Evolutionary conservation across 75 land plant genomes (phyloP), one percentile per base, ranked within the genome.

Genomic region (Pseudotsuga menziesii): DNA sequence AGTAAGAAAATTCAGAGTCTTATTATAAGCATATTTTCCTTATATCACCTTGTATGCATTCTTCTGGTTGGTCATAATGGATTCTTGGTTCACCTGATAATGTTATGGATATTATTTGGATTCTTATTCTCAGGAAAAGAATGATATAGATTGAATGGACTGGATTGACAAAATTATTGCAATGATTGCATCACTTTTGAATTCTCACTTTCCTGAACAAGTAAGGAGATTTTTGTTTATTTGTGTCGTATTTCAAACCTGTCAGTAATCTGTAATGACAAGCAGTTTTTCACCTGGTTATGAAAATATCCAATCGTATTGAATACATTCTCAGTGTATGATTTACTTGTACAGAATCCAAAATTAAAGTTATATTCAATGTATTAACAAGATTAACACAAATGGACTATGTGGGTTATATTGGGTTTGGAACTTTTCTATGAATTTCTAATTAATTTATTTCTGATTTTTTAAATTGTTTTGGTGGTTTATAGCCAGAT

Each of bases 141-240:
- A 82, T 84, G 93, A 61, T 55, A 85, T 89, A 57, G 99, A 97
- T 59, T 85, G 95, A 77, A 91, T 88, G 86, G 99, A 97, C 74
- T 97, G 99, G 99, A 85, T 94, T 61, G 92, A 91, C 74, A 97
- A 97, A 81, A 92, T 97, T 22, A 92, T 85, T 20, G 98, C 94
- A 77, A 95, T 88, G 41, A 94, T 91, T 77, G 77, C 95, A 36
- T 92, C 98, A 22, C 92, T 97, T 60, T 85, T 97, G 69, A 90
- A 87, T 79, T 89, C 91, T 81, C 88, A 90, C 63, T 80, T 91
- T 13, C 77, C 88, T n/a, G 82, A 88, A 22, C 90, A 91, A 94
- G 98, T 89, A 52, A 52, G 74, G 32, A 14, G 44, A 66, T 32
- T 66, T 16, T 16, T 32, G 6, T 32, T 66, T 16, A 36, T 64